phyloP scores from a whole-genome alignment of 1,139 yeast genomes.

The Candida sojae region DNA sequence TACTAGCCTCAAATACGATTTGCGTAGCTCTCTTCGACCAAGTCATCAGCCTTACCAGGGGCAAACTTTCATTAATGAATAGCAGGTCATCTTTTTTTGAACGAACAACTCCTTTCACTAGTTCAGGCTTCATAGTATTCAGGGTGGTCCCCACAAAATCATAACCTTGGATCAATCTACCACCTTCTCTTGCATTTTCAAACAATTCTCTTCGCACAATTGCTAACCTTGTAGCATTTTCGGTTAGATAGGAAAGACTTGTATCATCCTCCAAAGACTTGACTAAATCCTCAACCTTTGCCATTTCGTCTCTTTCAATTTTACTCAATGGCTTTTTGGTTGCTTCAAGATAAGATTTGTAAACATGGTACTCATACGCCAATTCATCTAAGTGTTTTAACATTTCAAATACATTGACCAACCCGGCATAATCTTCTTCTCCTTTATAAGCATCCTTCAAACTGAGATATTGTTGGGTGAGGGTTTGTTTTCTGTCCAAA shows the following conservation, averaged over 20 bases:
- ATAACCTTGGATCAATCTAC: conserved; percentile 20
- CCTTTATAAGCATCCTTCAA: conserved; percentile 16
- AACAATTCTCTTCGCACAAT: conserved; percentile 28
- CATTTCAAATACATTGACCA: conserved; percentile 18
- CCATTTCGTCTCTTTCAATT: conserved; percentile 1
- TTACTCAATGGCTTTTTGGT: conserved; percentile 11
- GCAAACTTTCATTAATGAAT: neutral
- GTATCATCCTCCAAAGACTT: conserved; percentile 21
- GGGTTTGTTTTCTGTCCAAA: conserved; percentile 19
- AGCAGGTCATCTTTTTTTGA: neutral
- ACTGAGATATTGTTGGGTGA: conserved; percentile 18
- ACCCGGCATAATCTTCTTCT: conserved; percentile 13
- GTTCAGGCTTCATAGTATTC: neutral
- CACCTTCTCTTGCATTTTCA: conserved; percentile 36
- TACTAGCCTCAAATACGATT: conserved; percentile 13
- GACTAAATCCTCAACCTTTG: conserved; percentile 15
- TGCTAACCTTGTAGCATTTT: conserved; percentile 23
- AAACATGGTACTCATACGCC: conserved; percentile 24
- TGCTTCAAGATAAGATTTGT: conserved; percentile 17
- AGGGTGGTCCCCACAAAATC: neutral
- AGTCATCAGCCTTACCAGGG: neutral
- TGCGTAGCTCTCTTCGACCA: conserved; percentile 15
- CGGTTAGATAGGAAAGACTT: conserved; percentile 24
- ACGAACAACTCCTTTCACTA: neutral
- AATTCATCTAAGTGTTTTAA: conserved; percentile 26